These are phyloP conservation scores for Suhomyces vadensis DNA, from an alignment of 805 yeast genomes.

Conservation along the genomic window DNA sequence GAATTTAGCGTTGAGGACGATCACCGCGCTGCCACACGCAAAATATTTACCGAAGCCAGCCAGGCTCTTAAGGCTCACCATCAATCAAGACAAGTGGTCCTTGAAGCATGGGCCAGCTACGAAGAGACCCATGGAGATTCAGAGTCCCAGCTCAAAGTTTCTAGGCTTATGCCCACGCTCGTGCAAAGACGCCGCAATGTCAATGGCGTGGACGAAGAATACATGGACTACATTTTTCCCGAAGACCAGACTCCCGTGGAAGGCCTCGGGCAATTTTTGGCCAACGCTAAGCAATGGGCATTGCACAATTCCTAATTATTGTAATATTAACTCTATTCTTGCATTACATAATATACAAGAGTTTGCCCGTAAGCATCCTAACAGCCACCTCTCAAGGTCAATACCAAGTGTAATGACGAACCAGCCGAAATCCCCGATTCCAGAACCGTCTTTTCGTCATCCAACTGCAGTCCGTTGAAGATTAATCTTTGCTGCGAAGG, in stretches of 20 bases:
- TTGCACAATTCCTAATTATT: not conserved
- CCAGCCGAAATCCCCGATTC: constrained; percentile 82
- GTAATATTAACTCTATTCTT: not conserved
- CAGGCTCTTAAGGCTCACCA: constrained; percentile 40
- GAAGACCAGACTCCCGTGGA: constrained; percentile 48
- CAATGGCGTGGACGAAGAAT: constrained; percentile 53
- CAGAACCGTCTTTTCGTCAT: constrained; percentile 73
- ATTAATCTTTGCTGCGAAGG: constrained; percentile 93
- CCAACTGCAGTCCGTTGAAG: constrained; percentile 88
- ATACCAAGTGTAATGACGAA: constrained; percentile 82
- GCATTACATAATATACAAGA: not conserved
- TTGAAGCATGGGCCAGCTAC: constrained; percentile 64
- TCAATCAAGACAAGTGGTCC: constrained; percentile 51
- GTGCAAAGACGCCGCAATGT: constrained; percentile 48
- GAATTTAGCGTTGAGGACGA: constrained; percentile 51
- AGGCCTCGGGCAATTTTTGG: constrained; percentile 37
- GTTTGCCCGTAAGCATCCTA: too few species aligned
- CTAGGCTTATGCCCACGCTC: constrained; percentile 53
- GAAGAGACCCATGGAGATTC: constrained; percentile 62
- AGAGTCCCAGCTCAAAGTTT: constrained; percentile 36
- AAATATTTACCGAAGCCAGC: constrained; percentile 57
- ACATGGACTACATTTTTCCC: constrained; percentile 64
- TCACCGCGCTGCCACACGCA: constrained; percentile 53
- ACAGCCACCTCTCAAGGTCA: constrained; percentile 88
- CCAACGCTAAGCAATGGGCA: constrained; percentile 44